Evolutionary conservation across 1,139 yeast genomes (phyloP).

Genomic region (Oligophagozyma castellii): DNA sequence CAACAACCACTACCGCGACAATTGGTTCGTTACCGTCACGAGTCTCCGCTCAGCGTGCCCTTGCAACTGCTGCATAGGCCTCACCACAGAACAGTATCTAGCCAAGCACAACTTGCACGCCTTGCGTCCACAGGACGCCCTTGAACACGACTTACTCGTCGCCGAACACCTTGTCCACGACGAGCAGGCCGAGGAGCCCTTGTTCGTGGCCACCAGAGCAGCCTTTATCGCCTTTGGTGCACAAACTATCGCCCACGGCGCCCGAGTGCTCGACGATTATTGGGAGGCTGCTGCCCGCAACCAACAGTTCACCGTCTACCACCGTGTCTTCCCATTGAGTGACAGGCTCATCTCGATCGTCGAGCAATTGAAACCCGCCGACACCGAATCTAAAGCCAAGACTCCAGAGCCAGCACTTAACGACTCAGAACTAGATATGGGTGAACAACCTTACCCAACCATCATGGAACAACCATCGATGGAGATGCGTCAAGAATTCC

Average conservation of each 20-base stretch:
- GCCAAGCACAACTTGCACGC: constrained; percentile 4
- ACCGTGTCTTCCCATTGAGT: constrained; percentile 27
- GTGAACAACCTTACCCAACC: constrained; percentile 16
- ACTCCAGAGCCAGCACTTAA: constrained; percentile 3
- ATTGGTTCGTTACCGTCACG: constrained; percentile 10
- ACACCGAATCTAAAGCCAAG: not conserved
- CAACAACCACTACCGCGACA: constrained; percentile 1
- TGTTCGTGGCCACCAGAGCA: constrained; percentile 26
- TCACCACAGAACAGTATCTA: constrained; percentile 7
- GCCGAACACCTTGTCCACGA: constrained; percentile 4
- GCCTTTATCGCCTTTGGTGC: constrained; percentile 66
- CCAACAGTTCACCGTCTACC: constrained; percentile 38
- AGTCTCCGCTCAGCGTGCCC: too few species aligned
- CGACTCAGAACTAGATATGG: constrained; percentile 4
- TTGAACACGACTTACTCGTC: constrained; percentile 7
- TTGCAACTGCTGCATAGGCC: too few species aligned
- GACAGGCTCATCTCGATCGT: constrained; percentile 9
- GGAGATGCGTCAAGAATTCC: constrained; percentile 17
- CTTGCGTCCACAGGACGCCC: constrained; percentile 10
- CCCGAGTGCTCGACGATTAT: constrained; percentile 59
- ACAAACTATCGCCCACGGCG: constrained; percentile 44
- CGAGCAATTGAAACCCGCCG: constrained; percentile 9
- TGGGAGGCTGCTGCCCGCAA: constrained; percentile 59
- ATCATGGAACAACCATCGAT: constrained; percentile 20
- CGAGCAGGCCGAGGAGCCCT: not conserved